Base-by-base conservation (phyloP, 805 yeast species). In the Candida taoyuanica region DNA sequence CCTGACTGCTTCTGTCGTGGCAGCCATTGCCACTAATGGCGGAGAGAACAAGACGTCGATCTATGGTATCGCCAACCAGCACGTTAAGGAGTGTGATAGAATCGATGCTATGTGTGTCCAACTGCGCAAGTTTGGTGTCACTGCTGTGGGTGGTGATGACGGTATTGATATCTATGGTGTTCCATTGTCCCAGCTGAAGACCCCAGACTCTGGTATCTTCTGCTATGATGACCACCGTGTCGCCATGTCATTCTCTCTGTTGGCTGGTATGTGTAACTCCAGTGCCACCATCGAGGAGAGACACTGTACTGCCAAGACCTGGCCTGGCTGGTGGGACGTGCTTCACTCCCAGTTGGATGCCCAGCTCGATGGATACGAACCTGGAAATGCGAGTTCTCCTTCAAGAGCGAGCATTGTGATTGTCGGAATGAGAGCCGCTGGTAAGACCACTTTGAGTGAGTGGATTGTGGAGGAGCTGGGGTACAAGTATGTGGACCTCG, bases 301-400 rank as follows among this genome's bases (percentile, higher is more conserved):
- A 63, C 76, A 83, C 18, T 87, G 97, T 58, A 94, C 96, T 2
- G 94, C 91, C 40, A 93, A 93, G 67, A 93, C 98, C 0, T 93
- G 98, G 98, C 98, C 98, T 16, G 98, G 97, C 27, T 93, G 98
- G 98, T 93, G 98, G 98, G 98, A 93, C 63, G 74, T 80, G 25
- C 68, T 93, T 46, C 88, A 80, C 57, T 73, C 83, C 34, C 64
- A 71, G 33, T 76, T 93, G 52, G 73, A 78, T 16, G 82, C 76
- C 18, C 53, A 62, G 9, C 61, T 93, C 26, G 83, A 78, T 52
- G 98, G 98, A 18, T 70, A 69, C 50, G 94, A 85, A 55, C 71
- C 74, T 5, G 43, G 47, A n/a, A 34, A 39, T 13, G 41, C 39
- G 20, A 42, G 45, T 6, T 43, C 49, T 17, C 53, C 55, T 20